phyloP scores from a whole-genome alignment of 352 stramenopile species.

The Phytophthora podocarpi region DNA sequence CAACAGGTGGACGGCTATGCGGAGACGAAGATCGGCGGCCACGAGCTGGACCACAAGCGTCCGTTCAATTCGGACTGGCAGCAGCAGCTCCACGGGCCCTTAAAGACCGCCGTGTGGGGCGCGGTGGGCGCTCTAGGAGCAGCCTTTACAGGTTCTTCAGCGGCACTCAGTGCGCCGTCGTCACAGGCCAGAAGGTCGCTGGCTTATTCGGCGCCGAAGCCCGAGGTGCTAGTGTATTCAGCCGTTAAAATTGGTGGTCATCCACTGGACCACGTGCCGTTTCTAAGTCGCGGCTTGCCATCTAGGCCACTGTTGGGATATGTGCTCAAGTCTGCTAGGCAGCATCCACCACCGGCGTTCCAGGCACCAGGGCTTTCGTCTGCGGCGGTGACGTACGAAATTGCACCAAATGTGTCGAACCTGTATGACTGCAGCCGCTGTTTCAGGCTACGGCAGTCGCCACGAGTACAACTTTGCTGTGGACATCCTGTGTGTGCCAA shows the following conservation, averaged over 20 bases:
- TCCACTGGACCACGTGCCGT: slow-evolving; percentile 76
- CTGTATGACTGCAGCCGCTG: slow-evolving; percentile 73
- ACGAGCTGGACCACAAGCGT: slow-evolving; percentile 63
- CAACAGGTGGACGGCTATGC: slow-evolving; percentile 34
- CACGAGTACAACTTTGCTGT: slow-evolving; percentile 70
- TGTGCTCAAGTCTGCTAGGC: slow-evolving; percentile 7
- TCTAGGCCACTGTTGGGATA: slow-evolving; percentile 67
- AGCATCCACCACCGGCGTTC: slow-evolving; percentile 9
- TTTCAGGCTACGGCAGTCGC: slow-evolving; percentile 51
- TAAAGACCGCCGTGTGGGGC: slow-evolving; percentile 37
- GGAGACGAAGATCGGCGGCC: slow-evolving; percentile 82
- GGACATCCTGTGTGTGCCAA: slow-evolving; percentile 62
- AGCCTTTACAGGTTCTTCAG: slow-evolving; percentile 12
- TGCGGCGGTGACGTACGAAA: slow-evolving; percentile 33
- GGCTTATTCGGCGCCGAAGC: slow-evolving; percentile 43
- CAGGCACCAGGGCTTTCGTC: slow-evolving; percentile 15
- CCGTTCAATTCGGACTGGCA: slow-evolving; percentile 39
- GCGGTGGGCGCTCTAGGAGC: slow-evolving; percentile 20
- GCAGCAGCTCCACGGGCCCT: slow-evolving; percentile 28
- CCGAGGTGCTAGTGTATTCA: slow-evolving; percentile 56
- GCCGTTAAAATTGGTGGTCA: slow-evolving; percentile 82
- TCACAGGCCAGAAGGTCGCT: slow-evolving; percentile 40
- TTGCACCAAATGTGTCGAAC: slow-evolving; percentile 40
- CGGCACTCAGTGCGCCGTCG: background rate
- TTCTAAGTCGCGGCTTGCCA: slow-evolving; percentile 59